These are phyloP conservation scores for Fusarium sp. DNA, from an alignment of 2,329 filamentous ascomycete species.

Conservation along the genomic window DNA sequence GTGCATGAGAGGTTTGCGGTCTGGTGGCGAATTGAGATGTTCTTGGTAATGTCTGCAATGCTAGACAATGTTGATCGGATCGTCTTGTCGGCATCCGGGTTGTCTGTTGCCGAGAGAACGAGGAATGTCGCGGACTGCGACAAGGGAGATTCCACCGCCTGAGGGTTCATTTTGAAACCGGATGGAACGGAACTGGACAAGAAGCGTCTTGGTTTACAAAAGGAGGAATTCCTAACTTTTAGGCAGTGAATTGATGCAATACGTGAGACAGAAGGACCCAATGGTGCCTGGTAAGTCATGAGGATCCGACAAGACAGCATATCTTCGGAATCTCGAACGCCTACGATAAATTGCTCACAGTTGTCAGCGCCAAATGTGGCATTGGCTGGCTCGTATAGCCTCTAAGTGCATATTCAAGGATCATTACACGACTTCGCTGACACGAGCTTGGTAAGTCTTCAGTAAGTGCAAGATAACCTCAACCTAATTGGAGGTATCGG, in stretches of 20 bases:
- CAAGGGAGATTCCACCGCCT: slow-evolving; percentile 63
- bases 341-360: background rate
- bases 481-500: background rate
- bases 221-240: background rate
- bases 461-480: background rate
- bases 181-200: background rate
- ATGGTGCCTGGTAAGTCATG: background rate
- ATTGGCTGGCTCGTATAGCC: background rate
- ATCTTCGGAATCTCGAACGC: background rate
- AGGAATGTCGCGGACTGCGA: slow-evolving; percentile 66
- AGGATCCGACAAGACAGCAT: slow-evolving; percentile 2
- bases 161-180: slow-evolving; percentile 41
- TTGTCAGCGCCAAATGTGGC: background rate
- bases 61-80: slow-evolving; percentile 59
- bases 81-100: slow-evolving; percentile 51
- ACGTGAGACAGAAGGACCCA: background rate
- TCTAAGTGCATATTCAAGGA: slow-evolving; percentile 10
- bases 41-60: slow-evolving; percentile 62
- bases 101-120: slow-evolving; percentile 56
- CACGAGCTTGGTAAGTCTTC: slow-evolving; percentile 5
- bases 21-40: slow-evolving; percentile 63
- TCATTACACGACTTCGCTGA: background rate
- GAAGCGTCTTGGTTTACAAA: background rate
- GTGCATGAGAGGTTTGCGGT: slow-evolving; percentile 60
- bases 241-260: background rate